Conservation (phyloP, 2,329 filamentous ascomycete species). For the Alternaria sp. region DNA sequence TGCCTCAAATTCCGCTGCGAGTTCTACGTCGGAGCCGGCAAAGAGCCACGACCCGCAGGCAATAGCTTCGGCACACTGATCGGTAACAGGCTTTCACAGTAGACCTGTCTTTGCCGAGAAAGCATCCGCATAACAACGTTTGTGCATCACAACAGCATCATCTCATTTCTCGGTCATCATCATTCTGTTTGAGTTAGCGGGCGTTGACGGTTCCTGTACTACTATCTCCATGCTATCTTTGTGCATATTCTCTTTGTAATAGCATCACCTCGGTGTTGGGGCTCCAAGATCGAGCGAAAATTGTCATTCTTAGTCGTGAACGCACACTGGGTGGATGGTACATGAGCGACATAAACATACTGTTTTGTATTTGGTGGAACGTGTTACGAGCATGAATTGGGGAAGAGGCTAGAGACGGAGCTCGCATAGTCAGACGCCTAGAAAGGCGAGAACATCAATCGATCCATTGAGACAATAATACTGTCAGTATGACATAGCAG, state of each 20-base stretch:
- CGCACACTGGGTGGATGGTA: background rate
- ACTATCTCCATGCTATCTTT: background rate
- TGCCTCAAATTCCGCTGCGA: constrained; percentile 56
- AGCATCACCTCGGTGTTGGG: constrained; percentile 2
- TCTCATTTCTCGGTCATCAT: background rate
- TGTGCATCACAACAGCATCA: background rate
- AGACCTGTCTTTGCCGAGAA: background rate
- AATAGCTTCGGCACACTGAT: constrained; percentile 36
- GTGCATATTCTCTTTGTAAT: background rate
- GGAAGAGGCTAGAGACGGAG: background rate
- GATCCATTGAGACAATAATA: background rate
- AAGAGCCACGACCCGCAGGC: constrained; percentile 35
- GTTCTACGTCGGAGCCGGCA: constrained; percentile 53
- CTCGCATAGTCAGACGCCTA: background rate
- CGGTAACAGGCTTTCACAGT: constrained; percentile 25
- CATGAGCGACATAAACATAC: background rate
- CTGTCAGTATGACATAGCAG: background rate
- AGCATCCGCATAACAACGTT: background rate
- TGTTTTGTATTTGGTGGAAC: background rate
- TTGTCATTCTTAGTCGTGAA: background rate
- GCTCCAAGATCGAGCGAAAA: constrained; percentile 4
- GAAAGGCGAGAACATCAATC: background rate
- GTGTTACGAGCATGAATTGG: background rate
- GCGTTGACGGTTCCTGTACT: background rate
- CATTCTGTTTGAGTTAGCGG: constrained; percentile 4